phyloP scores from a whole-genome alignment of 2,329 filamentous ascomycete species.

The Stagonosporopsis cucurbitacearum region DNA sequence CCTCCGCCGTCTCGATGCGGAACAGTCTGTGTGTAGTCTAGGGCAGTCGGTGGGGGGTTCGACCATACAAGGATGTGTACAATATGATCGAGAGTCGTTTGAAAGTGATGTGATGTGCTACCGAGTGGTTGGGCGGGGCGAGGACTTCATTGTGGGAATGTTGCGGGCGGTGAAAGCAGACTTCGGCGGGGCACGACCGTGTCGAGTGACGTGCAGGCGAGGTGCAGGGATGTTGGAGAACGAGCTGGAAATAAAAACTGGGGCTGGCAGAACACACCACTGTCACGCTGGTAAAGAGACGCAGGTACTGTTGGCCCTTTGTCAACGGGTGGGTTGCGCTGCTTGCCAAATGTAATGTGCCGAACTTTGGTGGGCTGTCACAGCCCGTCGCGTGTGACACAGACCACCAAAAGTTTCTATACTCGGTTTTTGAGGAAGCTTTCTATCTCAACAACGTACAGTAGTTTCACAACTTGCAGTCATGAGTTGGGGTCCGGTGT shows the following conservation, averaged over 20 bases:
- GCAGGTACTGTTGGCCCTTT: slow-evolving; percentile 7
- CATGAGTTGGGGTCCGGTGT: not conserved
- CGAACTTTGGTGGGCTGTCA: slow-evolving; percentile 17
- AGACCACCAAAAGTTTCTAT: slow-evolving; percentile 1
- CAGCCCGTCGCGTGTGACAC: slow-evolving; percentile 20
- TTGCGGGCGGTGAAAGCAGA: slow-evolving; percentile 45
- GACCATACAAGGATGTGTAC: slow-evolving; percentile 28
- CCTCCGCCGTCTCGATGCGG: slow-evolving; percentile 39
- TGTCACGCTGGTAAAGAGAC: not conserved
- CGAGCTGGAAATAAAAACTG: slow-evolving; percentile 8
- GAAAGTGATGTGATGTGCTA: slow-evolving; percentile 36
- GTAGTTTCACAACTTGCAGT: not conserved
- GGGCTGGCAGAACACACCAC: slow-evolving; percentile 4
- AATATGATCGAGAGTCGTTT: slow-evolving; percentile 24
- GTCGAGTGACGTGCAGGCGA: slow-evolving; percentile 31
- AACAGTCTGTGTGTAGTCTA: slow-evolving; percentile 26
- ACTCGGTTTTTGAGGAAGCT: not conserved
- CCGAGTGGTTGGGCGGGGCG: slow-evolving; percentile 42
- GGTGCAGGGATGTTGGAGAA: slow-evolving; percentile 22
- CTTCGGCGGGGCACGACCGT: slow-evolving; percentile 38
- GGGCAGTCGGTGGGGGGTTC: slow-evolving; percentile 20
- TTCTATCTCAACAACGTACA: too few relatives aligned
- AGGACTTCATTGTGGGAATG: slow-evolving; percentile 44
- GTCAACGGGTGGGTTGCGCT: slow-evolving; percentile 13
- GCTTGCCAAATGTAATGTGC: slow-evolving; percentile 12